Conservation (phyloP, 805 yeast genomes). For the Metschnikowia henanensis region DNA sequence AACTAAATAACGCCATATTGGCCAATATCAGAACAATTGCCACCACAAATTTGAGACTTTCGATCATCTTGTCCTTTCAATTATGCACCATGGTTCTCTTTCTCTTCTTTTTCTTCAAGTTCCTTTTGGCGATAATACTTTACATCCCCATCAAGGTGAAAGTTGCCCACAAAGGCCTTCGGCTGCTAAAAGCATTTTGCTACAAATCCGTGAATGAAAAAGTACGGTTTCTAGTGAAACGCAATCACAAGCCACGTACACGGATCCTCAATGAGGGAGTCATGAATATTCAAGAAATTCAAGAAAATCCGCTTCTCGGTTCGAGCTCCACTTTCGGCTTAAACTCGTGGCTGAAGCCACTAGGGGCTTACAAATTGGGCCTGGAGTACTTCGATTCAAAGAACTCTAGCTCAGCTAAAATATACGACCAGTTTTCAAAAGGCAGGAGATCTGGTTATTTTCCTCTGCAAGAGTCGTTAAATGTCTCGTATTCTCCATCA, state of each 20-base stretch:
- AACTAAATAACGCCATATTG: slow-evolving; percentile 41
- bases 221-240: slow-evolving; percentile 51
- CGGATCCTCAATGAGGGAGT: slow-evolving; percentile 34
- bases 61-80: slow-evolving; percentile 76
- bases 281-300: slow-evolving; percentile 24
- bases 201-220: slow-evolving; percentile 57
- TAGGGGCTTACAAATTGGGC: not conserved
- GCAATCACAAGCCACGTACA: slow-evolving; percentile 36
- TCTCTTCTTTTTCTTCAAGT: slow-evolving; percentile 61
- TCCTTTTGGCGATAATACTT: slow-evolving; percentile 53
- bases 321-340: slow-evolving; percentile 17
- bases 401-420: not conserved
- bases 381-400: not conserved
- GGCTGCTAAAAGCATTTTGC: slow-evolving; percentile 59
- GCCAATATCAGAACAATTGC: slow-evolving; percentile 57
- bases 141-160: slow-evolving; percentile 52
- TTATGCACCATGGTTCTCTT: slow-evolving; percentile 72
- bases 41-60: slow-evolving; percentile 58
- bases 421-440: slow-evolving; percentile 1
- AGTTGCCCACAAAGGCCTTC: slow-evolving; percentile 35
- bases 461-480: slow-evolving; percentile 1
- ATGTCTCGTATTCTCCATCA: not conserved
- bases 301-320: slow-evolving; percentile 28
- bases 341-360: slow-evolving; percentile 3
- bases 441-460: slow-evolving; percentile 2